A percentile compares a stretch with the other conserved stretches of the same genome.
Evolutionary conservation across 805 yeast species (phyloP).

Genomic region (Cyberlindnera japonica): DNA sequence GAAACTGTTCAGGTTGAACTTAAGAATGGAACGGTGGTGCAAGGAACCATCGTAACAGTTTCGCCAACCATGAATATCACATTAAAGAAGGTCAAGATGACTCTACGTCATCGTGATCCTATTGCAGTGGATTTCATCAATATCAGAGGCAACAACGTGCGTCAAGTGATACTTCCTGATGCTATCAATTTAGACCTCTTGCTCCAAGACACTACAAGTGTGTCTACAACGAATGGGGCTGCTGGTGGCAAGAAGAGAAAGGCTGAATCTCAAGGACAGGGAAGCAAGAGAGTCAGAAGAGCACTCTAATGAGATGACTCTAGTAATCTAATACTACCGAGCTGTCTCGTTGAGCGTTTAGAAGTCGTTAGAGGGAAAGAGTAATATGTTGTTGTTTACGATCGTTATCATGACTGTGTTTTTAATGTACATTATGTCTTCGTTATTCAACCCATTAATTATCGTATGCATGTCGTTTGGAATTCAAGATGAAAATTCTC

Average conservation of each 20-base stretch:
- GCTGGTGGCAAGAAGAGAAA: slow-evolving; percentile 21
- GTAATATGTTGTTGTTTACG: slow-evolving; percentile 9
- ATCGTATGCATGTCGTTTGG: not conserved
- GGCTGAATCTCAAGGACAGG: slow-evolving; percentile 17
- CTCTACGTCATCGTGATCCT: slow-evolving; percentile 67
- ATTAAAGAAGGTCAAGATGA: slow-evolving; percentile 74
- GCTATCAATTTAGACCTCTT: slow-evolving; percentile 69
- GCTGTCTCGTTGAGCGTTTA: not conserved
- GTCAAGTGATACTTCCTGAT: slow-evolving; percentile 83
- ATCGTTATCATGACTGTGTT: slow-evolving; percentile 12
- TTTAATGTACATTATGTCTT: slow-evolving; percentile 13
- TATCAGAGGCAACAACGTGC: slow-evolving; percentile 83
- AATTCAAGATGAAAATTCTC: not conserved
- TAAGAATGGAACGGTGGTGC: slow-evolving; percentile 83
- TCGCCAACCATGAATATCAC: slow-evolving; percentile 90
- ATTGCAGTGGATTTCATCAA: slow-evolving; percentile 71
- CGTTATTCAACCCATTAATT: not conserved
- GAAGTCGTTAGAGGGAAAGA: no score
- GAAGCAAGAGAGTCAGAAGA: slow-evolving; percentile 33
- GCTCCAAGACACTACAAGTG: slow-evolving; percentile 41
- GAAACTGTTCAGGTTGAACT: slow-evolving; percentile 89
- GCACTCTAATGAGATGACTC: slow-evolving; percentile 14
- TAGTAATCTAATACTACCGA: not conserved
- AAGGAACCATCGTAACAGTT: slow-evolving; percentile 81
- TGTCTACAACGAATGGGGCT: not conserved